phyloP scores from a whole-genome alignment of 345 rosid species.

The Psidium friedrichsthalianum region DNA sequence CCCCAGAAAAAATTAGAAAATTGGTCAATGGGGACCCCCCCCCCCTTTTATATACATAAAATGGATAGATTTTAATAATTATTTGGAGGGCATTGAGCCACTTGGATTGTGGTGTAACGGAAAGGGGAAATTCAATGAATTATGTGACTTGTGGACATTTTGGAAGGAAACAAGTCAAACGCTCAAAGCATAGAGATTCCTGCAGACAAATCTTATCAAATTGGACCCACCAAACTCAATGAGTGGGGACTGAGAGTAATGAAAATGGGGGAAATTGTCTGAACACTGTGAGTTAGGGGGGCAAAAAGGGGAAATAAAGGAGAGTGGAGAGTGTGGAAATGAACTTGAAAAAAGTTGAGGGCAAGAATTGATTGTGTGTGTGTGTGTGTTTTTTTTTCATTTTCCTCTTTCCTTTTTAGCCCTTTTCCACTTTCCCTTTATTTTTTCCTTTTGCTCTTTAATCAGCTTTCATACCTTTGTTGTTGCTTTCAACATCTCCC shows the following conservation, averaged over 20 bases:
- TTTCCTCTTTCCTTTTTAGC: neutral
- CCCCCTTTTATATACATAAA: neutral
- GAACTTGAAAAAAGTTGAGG: neutral
- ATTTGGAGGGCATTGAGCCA: neutral
- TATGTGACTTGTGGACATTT: neutral
- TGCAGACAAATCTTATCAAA: neutral
- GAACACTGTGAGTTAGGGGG: neutral
- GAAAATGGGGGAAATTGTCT: neutral
- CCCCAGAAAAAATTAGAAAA: neutral
- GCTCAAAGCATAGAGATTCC: neutral
- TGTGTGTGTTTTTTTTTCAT: too few species aligned
- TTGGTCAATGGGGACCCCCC: neutral
- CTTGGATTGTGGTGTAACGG: neutral
- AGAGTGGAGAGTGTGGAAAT: neutral
- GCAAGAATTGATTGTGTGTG: neutral
- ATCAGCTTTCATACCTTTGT: neutral
- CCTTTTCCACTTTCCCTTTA: neutral
- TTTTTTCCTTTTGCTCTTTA: neutral
- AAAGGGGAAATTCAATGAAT: neutral
- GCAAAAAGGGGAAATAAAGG: neutral
- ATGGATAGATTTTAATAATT: neutral
- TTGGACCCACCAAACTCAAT: neutral
- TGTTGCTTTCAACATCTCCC: neutral
- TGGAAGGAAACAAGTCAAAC: neutral
- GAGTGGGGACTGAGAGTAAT: neutral